phyloP scores from a whole-genome alignment of 164 flowering plant species.

The Saururus chinensis region DNA sequence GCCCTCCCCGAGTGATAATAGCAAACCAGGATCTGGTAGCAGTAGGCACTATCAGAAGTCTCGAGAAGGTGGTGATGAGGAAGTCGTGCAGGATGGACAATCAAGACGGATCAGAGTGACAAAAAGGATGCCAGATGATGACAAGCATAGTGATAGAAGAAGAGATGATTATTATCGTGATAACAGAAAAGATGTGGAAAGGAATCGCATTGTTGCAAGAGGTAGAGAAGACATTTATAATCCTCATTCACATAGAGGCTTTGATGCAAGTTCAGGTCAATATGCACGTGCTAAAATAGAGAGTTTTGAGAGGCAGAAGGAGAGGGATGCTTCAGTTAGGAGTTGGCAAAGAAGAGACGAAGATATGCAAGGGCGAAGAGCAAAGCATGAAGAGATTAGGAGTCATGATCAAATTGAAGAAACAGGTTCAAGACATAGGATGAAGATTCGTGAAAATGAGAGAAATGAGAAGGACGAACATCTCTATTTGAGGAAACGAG shows the following conservation, averaged over 20 bases:
- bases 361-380: conserved; percentile 42
- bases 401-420: conserved; percentile 60
- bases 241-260: conserved; percentile 37
- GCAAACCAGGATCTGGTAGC: conserved; percentile 71
- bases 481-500: conserved; percentile 42
- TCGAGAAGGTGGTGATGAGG: conserved; percentile 58
- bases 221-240: conserved; percentile 43
- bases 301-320: conserved; percentile 54
- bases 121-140: conserved; percentile 38
- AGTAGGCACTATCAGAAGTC: conserved; percentile 52
- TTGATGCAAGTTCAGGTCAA: conserved; percentile 35
- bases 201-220: conserved; percentile 29
- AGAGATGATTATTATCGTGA: conserved; percentile 36
- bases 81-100: conserved; percentile 55
- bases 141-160: conserved; percentile 36
- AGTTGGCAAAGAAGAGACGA: conserved; percentile 62
- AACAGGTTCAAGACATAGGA: conserved; percentile 42
- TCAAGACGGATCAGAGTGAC: conserved; percentile 22
- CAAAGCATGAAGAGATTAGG: conserved; percentile 52
- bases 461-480: conserved; percentile 56
- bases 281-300: conserved; percentile 34
- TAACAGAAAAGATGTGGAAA: conserved; percentile 36
- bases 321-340: conserved; percentile 45
- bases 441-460: conserved; percentile 58
- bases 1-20: conserved; percentile 63